Evolutionary conservation across 371 early-diverging fungal species (phyloP).

Genomic region (Dinochytrium kinnereticum): DNA sequence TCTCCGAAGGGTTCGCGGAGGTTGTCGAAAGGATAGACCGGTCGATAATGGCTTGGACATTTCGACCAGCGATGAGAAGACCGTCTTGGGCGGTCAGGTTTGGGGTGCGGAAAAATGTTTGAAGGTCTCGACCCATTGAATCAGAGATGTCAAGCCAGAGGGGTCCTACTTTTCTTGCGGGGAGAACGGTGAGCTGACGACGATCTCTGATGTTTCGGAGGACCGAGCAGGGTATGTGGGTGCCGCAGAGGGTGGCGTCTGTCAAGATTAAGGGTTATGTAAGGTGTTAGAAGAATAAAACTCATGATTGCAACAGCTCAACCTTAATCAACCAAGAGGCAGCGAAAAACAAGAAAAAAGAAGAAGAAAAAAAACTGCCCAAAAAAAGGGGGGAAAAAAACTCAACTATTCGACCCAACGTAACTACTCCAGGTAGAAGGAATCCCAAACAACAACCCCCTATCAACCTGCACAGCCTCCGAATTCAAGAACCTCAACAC

Average conservation of each 20-base stretch:
- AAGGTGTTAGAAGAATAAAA: no score
- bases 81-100: background rate
- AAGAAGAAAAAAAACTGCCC: background rate
- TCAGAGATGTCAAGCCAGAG: conserved; percentile 10
- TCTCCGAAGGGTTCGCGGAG: background rate
- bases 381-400: background rate
- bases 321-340: no score
- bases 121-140: background rate
- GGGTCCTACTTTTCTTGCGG: conserved; percentile 11
- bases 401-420: conserved; percentile 10
- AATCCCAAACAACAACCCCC: background rate
- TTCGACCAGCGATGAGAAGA: background rate
- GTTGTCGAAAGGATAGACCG: background rate
- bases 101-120: background rate
- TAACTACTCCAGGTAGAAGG: conserved; percentile 9
- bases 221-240: conserved; percentile 1
- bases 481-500: conserved; percentile 16
- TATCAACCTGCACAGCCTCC: background rate
- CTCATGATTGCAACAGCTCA: no score
- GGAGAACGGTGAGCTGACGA: background rate
- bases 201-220: background rate
- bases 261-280: no score
- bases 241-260: conserved; percentile 11
- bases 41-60: conserved; percentile 7
- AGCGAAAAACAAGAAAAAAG: background rate